Evolutionary conservation across 2,329 filamentous ascomycete genomes (phyloP).

Genomic region (Pyricularia grisea): DNA sequence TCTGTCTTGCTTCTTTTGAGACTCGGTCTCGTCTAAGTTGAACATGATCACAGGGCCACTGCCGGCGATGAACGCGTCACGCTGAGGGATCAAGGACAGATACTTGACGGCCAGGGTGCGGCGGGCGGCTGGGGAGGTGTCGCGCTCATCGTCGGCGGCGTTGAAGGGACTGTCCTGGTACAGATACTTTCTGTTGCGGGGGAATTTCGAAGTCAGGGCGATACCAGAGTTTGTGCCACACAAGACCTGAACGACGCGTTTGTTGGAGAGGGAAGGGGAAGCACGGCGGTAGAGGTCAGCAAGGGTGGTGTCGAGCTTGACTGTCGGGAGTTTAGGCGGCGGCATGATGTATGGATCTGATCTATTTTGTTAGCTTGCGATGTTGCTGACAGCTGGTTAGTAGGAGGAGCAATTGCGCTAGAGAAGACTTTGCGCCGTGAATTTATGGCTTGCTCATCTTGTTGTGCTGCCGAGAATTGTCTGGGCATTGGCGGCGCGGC

Average conservation of each 20-base stretch:
- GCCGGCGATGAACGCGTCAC: slow-evolving; percentile 23
- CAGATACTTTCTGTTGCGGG: slow-evolving; percentile 24
- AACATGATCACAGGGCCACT: slow-evolving; percentile 19
- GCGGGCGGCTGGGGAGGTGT: slow-evolving; percentile 10
- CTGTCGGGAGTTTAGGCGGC: slow-evolving; percentile 14
- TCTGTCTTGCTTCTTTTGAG: slow-evolving; percentile 16
- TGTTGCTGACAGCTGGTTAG: neutral
- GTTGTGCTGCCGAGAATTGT: neutral
- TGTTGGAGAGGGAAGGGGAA: slow-evolving; percentile 12
- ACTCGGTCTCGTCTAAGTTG: slow-evolving; percentile 14
- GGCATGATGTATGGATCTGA: neutral
- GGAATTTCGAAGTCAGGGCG: slow-evolving; percentile 17
- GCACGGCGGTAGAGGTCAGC: slow-evolving; percentile 22
- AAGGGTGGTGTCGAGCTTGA: slow-evolving; percentile 24
- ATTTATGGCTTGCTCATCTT: neutral
- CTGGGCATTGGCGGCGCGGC: neutral
- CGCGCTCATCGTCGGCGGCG: slow-evolving; percentile 9
- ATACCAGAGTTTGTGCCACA: slow-evolving; percentile 17
- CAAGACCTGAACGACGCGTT: slow-evolving; percentile 20
- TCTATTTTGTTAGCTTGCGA: neutral
- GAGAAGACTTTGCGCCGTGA: neutral
- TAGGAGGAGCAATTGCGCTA: neutral
- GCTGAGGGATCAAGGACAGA: slow-evolving; percentile 23
- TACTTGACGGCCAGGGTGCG: slow-evolving; percentile 21
- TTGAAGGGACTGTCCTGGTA: slow-evolving; percentile 25